These are phyloP conservation scores for Cytospora schulzeri DNA, from an alignment of 2,329 filamentous ascomycete species.

Conservation along the genomic window DNA sequence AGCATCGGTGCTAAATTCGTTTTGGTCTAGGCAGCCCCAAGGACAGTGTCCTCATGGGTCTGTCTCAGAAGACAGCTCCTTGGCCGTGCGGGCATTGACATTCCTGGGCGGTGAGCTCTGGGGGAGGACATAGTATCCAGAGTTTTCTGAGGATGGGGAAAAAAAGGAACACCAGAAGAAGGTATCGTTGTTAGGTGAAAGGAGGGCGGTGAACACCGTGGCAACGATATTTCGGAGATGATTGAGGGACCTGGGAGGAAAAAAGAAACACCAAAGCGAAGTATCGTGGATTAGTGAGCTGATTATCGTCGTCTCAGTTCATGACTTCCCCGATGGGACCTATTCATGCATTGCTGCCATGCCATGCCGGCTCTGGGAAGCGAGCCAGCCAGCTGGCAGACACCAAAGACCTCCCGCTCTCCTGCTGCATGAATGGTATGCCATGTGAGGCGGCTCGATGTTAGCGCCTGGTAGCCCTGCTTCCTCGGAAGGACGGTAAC, in stretches of 20 bases:
- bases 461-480: background rate
- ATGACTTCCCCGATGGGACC: background rate
- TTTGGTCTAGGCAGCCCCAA: background rate
- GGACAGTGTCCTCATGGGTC: background rate
- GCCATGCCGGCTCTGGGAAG: background rate
- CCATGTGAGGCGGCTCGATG: background rate
- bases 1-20: background rate
- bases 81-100: background rate
- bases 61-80: background rate
- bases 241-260: background rate
- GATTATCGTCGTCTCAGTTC: background rate
- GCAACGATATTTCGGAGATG: too few species aligned
- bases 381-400: background rate
- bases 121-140: background rate
- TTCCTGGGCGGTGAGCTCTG: background rate
- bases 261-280: background rate
- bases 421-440: background rate
- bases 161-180: background rate
- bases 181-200: too few species aligned
- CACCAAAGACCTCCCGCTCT: background rate
- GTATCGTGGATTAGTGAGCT: background rate
- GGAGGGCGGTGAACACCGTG: too few species aligned
- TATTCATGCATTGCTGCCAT: background rate
- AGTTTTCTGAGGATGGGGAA: too few species aligned
- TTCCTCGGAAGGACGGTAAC: background rate